Evolutionary conservation across 2,329 filamentous ascomycete genomes (phyloP).

Genomic region (Atkinsonella texensis): DNA sequence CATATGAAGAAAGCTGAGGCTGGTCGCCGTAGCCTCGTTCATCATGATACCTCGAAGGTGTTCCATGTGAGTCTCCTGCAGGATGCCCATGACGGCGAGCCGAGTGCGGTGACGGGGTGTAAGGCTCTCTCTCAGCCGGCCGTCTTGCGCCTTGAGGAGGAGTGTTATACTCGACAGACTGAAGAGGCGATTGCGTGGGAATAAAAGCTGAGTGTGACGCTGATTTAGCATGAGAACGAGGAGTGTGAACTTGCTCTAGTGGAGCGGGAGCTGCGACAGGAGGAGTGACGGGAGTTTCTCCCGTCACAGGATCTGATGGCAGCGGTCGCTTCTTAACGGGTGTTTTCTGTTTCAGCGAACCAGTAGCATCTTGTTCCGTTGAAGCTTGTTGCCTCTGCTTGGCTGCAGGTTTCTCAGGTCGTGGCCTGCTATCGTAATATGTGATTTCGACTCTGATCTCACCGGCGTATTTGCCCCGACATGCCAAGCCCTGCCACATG

Average conservation of each 20-base stretch:
- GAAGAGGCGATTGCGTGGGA: conserved; percentile 41
- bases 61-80: conserved; percentile 25
- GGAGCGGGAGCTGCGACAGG: conserved; percentile 13
- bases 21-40: conserved; percentile 25
- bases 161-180: conserved; percentile 38
- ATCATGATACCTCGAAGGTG: conserved; percentile 22
- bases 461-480: conserved; percentile 88
- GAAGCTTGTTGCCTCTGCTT: conserved; percentile 35
- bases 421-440: conserved; percentile 82
- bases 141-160: conserved; percentile 17
- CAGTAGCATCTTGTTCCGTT: conserved; percentile 24
- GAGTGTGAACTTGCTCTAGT: conserved; percentile 32
- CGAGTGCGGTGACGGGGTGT: conserved; percentile 22
- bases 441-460: conserved; percentile 93
- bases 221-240: conserved; percentile 33
- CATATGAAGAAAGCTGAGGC: conserved; percentile 18
- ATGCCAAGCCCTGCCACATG: conserved; percentile 79
- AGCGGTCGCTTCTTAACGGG: conserved; percentile 74
- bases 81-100: conserved; percentile 19
- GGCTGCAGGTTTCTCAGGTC: conserved; percentile 56
- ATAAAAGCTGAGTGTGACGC: conserved; percentile 26
- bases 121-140: conserved; percentile 18
- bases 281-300: conserved; percentile 29
- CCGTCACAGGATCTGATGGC: conserved; percentile 62
- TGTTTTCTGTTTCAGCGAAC: conserved; percentile 35